Evolutionary conservation across 495 filamentous ascomycete species (phyloP).

Genomic region (Aspergillus nanangensis): DNA sequence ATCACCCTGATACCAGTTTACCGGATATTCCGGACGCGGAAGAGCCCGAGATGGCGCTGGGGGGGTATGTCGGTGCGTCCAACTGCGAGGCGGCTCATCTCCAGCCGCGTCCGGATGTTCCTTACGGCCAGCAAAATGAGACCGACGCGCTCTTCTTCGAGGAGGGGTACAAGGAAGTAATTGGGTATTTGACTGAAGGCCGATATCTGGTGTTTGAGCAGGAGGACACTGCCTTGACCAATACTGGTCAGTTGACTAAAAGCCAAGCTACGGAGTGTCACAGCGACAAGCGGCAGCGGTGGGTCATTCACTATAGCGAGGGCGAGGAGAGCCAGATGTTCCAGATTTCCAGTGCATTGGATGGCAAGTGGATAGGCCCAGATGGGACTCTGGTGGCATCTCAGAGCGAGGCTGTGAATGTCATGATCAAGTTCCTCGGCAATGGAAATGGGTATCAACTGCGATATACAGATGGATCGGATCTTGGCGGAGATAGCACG

Average conservation of each 20-base stretch:
- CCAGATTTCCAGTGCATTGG: slow-evolving; percentile 44
- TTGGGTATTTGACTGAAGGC: slow-evolving; percentile 50
- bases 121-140: slow-evolving; percentile 39
- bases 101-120: slow-evolving; percentile 37
- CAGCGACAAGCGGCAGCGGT: slow-evolving; percentile 39
- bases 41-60: slow-evolving; percentile 29
- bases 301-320: slow-evolving; percentile 43
- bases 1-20: slow-evolving; percentile 43
- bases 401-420: slow-evolving; percentile 23
- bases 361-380: slow-evolving; percentile 38
- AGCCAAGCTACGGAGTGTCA: slow-evolving; percentile 31
- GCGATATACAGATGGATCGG: slow-evolving; percentile 26
- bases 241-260: slow-evolving; percentile 20
- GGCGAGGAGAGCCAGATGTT: slow-evolving; percentile 38
- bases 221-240: slow-evolving; percentile 28
- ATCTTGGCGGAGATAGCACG: slow-evolving; percentile 13
- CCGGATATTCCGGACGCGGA: slow-evolving; percentile 39
- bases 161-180: slow-evolving; percentile 47
- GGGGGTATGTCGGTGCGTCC: slow-evolving; percentile 39
- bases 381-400: slow-evolving; percentile 18
- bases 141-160: slow-evolving; percentile 37
- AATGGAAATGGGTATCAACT: slow-evolving; percentile 38
- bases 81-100: slow-evolving; percentile 36
- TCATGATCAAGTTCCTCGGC: slow-evolving; percentile 37
- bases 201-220: slow-evolving; percentile 39